These are phyloP conservation scores for Pichia sp. DNA, from an alignment of 1,139 yeast species.

Conservation along the genomic window DNA sequence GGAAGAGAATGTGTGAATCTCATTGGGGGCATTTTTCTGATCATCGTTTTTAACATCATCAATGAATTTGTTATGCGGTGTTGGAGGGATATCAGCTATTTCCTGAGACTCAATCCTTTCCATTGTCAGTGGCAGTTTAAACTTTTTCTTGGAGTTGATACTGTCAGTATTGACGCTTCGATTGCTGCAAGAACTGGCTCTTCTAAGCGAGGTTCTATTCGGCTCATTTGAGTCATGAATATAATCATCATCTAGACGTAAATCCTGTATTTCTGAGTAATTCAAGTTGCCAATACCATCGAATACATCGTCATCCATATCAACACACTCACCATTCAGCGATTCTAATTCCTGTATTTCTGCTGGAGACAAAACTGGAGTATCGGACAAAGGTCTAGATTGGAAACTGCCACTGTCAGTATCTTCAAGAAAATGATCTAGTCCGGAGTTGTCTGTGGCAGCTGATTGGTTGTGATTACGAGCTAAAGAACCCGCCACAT, in stretches of 20 bases:
- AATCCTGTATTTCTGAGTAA: not conserved
- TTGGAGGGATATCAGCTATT: not conserved
- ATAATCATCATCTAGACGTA: not conserved
- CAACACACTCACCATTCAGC: not conserved
- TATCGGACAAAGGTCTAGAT: not conserved
- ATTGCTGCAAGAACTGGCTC: not conserved
- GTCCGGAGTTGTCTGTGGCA: too few species aligned
- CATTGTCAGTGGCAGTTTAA: slow-evolving; percentile 3
- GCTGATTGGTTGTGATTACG: too few species aligned
- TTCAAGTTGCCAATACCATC: slow-evolving; percentile 4
- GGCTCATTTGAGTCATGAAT: not conserved
- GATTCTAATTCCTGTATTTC: not conserved
- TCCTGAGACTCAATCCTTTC: slow-evolving; percentile 4
- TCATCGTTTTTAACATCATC: too few species aligned
- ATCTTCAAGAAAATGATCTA: not conserved
- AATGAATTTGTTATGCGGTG: too few species aligned
- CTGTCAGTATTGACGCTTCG: too few species aligned
- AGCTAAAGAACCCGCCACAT: too few species aligned
- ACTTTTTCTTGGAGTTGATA: too few species aligned
- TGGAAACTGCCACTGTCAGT: not conserved
- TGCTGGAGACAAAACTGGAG: not conserved
- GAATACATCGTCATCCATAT: slow-evolving; percentile 21
- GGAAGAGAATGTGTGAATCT: not conserved
- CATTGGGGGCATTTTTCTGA: not conserved
- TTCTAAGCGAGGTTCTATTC: not conserved